Evolutionary conservation across 2,329 filamentous ascomycete genomes (phyloP).

Genomic region (Teratosphaeria gauchensis): DNA sequence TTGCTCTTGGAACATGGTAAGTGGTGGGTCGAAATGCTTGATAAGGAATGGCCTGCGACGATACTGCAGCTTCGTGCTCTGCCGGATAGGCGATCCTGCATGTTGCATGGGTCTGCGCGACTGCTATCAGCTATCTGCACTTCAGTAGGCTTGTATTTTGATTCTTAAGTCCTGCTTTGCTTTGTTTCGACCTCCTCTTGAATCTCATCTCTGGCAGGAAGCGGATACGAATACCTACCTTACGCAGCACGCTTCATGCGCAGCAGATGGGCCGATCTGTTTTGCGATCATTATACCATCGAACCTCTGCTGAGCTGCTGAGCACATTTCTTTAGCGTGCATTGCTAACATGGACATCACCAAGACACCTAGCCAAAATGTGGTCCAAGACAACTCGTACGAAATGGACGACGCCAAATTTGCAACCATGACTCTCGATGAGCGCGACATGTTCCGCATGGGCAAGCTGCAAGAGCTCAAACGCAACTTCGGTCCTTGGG

Average conservation of each 20-base stretch:
- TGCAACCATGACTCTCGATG: neutral
- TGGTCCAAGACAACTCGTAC: neutral
- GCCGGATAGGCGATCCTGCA: neutral
- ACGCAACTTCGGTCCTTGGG: constrained; percentile 1
- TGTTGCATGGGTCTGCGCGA: neutral
- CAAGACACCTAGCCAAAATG: neutral
- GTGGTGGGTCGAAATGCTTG: neutral
- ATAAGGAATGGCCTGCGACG: neutral
- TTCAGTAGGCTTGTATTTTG: neutral
- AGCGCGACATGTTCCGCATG: constrained; percentile 3
- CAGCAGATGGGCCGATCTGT: neutral
- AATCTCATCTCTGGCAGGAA: neutral
- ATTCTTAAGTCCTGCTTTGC: neutral
- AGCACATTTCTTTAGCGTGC: too few species aligned
- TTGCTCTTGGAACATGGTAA: too few species aligned
- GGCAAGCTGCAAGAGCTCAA: constrained; percentile 2
- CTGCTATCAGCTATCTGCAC: neutral
- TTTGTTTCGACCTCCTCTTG: neutral
- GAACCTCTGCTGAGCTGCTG: too few species aligned
- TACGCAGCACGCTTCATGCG: neutral
- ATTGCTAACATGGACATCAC: neutral
- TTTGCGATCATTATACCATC: too few species aligned
- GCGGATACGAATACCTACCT: neutral
- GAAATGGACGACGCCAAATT: neutral
- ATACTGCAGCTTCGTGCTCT: neutral